Evolutionary conservation across 306 rosid genomes (phyloP), one percentile per base, ranked within the genome.

Genomic region (Glycine latifolia): DNA sequence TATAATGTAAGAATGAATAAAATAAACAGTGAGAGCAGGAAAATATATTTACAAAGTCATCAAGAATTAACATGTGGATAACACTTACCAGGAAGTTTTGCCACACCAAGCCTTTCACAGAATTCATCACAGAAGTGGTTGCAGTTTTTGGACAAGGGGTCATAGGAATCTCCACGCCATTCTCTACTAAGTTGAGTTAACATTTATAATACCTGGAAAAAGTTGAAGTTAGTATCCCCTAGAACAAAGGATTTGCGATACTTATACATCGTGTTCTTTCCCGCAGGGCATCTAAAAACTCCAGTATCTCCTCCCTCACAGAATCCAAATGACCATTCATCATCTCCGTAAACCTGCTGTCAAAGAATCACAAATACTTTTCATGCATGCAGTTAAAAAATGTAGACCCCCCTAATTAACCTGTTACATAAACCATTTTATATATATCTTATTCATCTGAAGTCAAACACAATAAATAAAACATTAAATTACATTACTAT

Each of bases 271-370:
- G 91, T 87, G 86, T 92, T 94, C 80, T 87, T 89, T 52, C 84
- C 82, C n/a, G 94, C 87, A 76, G 96, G 93, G 74, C 92, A 88
- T 62, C 96, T 91, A 71, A 91, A 94, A 77, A 94, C 98, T 68
- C 94, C 97, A 77, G 86, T 87, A 79, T 92, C 56, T 50, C 12
- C 97, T 87, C 87, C 92, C 80, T 94, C 97, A 52, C 98, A 87
- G 82, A 80, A 92, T 82, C 98, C 98, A 87, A 92, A 94, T 48
- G 97, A 94, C 96, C 97, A 94, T 79, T 94, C 98, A 14, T 94
- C 94, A 7, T 91, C 93, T 72, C 98, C 97, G 87, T 91, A 89
- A 69, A 94, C 85, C 31, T 26, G 31, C 97, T 92, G 80, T 79
- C 68, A 15, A 56, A 8, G 59, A 4, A 81, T 6, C 8, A 41